Base-by-base conservation (phyloP, 805 yeast genomes). In the Kodamaea neixiangensis region DNA sequence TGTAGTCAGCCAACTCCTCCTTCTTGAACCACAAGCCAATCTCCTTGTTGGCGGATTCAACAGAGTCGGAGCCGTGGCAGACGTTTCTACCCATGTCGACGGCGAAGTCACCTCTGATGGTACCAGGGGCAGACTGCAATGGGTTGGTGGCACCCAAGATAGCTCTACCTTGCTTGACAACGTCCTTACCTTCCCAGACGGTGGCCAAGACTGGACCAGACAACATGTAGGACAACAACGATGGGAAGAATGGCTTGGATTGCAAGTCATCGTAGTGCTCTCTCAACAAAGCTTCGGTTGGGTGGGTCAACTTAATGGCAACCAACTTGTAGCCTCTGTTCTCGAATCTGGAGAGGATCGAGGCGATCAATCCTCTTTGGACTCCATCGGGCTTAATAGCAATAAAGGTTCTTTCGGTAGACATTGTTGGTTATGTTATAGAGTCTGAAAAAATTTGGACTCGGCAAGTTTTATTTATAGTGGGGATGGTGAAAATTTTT, bases 161-260 rank as follows among this genome's bases (percentile, higher is more conserved):
- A 67, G 82, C 86, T 81, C 99, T 88, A 75, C 99, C 99, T 77
- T 89, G 96, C 82, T 93, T 92, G 76, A 94, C 99, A 74, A 85
- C 99, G 71, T 94, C 97, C 82, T 92, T 94, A 78, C 99, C 99
- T 80, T 94, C 98, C 99, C 99, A 94, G 66, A 92, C 97, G 73
- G 97, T 94, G 66, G 99, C 99, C 67, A 93, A 85, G 65, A 94
- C 87, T 72, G 99, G 99, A 66, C 99, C 99, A 62, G 97, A 90
- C 72, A 82, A 80, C 99, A 94, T 96, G 89, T 92, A 92, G 60
- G 90, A 81, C 71, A 89, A 83, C 77, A 94, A 83, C 59, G 96
- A 89, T 73, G 98, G 97, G 93, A 92, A 94, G 83, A 94, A 94
- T 68, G 98, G 96, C 84, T 94, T 94, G 69, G 83, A 77, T 74